Evolutionary conservation across 352 stramenopile genomes (phyloP), one percentile per base, ranked within the genome.

Genomic region (Phytopythium ostracodes): DNA sequence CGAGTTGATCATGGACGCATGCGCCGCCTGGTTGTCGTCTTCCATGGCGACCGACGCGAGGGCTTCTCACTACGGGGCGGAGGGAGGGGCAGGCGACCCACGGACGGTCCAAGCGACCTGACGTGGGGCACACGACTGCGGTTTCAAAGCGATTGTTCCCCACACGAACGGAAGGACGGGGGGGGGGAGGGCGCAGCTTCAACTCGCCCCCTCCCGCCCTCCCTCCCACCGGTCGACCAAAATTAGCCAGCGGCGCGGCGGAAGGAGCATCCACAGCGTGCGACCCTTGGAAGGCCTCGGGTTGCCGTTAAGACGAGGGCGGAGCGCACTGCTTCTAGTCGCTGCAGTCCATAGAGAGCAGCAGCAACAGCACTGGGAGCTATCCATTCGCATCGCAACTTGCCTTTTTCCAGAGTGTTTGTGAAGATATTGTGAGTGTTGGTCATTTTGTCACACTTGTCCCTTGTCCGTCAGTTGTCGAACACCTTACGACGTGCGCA

Each of bases 1-100:
- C 56, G 84, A 93, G 67, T 92, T 88, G 61, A 24, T 18, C 33
- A 58, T 20, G 20, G 49, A 55, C 25, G 49, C 49, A 3, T 47
- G 79, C 63, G 79, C 83, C 61, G 75, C 62, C 17, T 27, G 40
- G 22, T 17, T 43, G 29, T 44, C 25, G 17, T 27, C 11, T 15
- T 60, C 77, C 73, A 82, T 82, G 54, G 59, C 38, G 43, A 44
- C 47, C 15, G 22, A 2, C 61, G 40, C 40, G 17, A n/a, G n/a
- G n/a, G 18, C 15, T 47, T 20, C 40, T 44, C 18, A 18, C 1
- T 20, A 22, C 46, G 3, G 29, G 3, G 7, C 29, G 4, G 11
- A 49, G n/a, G 5, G 43, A 49, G 33, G 42, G 42, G 42, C 2
- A 47, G 18, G 18, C 40, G 40, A 46, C 42, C 7, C 7, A 25